These are phyloP conservation scores for Herpetomonas muscarum DNA, from an alignment of 208 protist species.

Conservation along the genomic window DNA sequence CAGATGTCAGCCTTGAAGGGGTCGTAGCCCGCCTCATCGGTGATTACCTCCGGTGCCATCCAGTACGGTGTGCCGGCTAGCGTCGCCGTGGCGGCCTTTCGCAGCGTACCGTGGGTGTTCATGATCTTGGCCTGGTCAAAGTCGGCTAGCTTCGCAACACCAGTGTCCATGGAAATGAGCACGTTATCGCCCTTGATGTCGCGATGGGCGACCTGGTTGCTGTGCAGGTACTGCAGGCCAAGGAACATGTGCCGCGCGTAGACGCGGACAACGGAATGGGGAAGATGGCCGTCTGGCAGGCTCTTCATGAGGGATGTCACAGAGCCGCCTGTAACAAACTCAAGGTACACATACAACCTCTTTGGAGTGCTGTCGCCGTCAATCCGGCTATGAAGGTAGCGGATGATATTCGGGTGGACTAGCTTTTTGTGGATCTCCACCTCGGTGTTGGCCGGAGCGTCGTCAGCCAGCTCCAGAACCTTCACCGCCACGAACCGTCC, in stretches of 20 bases:
- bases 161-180: constrained; percentile 91
- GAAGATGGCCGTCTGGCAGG: constrained; percentile 70
- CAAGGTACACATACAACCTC: constrained; percentile 87
- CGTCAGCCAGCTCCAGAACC: constrained; percentile 77
- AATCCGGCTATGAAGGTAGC: constrained; percentile 82
- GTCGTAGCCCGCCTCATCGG: constrained; percentile 87
- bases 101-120: constrained; percentile 81
- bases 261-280: constrained; percentile 69
- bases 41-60: constrained; percentile 92
- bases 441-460: constrained; percentile 80
- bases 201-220: constrained; percentile 86
- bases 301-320: constrained; percentile 87
- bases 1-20: constrained; percentile 90
- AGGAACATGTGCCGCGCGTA: constrained; percentile 88
- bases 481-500: constrained; percentile 90
- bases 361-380: constrained; percentile 78
- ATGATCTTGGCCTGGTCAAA: constrained; percentile 96
- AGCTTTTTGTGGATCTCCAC: constrained; percentile 89
- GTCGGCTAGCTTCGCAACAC: constrained; percentile 96
- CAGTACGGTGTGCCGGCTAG: constrained; percentile 87
- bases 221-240: constrained; percentile 83
- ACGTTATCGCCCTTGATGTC: constrained; percentile 92
- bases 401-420: constrained; percentile 90
- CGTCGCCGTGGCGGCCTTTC: constrained; percentile 84
- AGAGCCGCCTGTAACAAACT: constrained; percentile 91